Evolutionary conservation across 2,329 filamentous ascomycete genomes (phyloP).

Genomic region (Arthroderma sp.): DNA sequence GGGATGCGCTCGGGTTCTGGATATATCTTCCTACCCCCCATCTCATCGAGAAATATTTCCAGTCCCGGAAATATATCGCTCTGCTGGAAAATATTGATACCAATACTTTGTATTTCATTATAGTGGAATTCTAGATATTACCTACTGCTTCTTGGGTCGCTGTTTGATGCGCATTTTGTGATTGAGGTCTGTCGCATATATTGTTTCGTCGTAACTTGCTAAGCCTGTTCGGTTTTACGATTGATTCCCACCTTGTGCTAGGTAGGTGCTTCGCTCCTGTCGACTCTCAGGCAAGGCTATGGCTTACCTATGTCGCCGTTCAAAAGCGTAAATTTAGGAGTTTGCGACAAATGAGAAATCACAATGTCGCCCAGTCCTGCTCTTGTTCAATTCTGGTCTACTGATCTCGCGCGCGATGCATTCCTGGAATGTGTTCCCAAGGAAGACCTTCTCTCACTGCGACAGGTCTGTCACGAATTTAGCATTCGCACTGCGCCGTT

Average conservation of each 20-base stretch:
- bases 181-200: neutral
- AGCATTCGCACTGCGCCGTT: constrained; percentile 19
- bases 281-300: neutral
- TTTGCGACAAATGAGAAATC: constrained; percentile 1
- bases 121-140: too few relatives aligned
- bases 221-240: neutral
- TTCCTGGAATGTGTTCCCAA: constrained; percentile 20
- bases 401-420: constrained; percentile 20
- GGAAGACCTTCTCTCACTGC: constrained; percentile 22
- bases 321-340: neutral
- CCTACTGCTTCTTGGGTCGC: too few relatives aligned
- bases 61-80: too few relatives aligned
- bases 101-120: too few relatives aligned
- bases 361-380: constrained; percentile 11
- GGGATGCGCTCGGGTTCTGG: too few relatives aligned
- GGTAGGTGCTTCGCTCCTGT: neutral
- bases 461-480: constrained; percentile 25
- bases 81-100: too few relatives aligned
- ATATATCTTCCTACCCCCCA: too few relatives aligned
- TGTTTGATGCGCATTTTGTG: neutral
- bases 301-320: neutral
- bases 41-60: too few relatives aligned
- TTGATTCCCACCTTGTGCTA: neutral
- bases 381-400: constrained; percentile 26
- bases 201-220: neutral